Percentiles rank a stretch among this genome's conserved stretches.
phyloP scores from a whole-genome alignment of 164 flowering plant genomes.

The Chimonanthus salicifolius region DNA sequence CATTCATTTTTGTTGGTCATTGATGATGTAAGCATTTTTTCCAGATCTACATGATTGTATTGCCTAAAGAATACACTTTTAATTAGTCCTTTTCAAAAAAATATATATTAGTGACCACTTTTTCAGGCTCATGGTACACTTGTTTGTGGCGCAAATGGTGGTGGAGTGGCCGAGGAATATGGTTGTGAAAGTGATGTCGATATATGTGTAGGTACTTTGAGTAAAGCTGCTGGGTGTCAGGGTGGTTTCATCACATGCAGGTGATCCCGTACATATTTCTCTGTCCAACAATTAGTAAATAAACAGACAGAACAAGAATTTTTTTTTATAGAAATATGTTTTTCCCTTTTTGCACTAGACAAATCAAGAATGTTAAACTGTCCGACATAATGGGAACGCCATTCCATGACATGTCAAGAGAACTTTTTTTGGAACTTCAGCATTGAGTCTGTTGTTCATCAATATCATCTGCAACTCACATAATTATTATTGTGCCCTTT shows the following conservation, averaged over 20 bases:
- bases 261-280: constrained; percentile 26
- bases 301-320: neutral
- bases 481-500: too few relatives aligned
- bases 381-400: neutral
- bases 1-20: constrained; percentile 79
- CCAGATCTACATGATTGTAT: neutral
- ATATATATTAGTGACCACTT: neutral
- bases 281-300: neutral
- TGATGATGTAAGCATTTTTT: constrained; percentile 74
- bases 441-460: too few relatives aligned
- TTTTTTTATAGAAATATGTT: too few relatives aligned
- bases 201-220: constrained; percentile 84
- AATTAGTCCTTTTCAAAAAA: neutral
- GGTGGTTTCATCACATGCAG: constrained; percentile 99
- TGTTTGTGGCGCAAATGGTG: constrained; percentile 86
- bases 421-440: too few relatives aligned
- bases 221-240: constrained; percentile 92
- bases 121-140: constrained; percentile 81
- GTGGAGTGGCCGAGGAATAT: constrained; percentile 79
- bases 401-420: too few relatives aligned
- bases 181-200: constrained; percentile 79
- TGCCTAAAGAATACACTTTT: neutral
- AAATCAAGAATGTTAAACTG: neutral
- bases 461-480: too few relatives aligned
- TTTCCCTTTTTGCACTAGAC: too few relatives aligned